A percentile compares a stretch with the other conserved stretches of the same genome.
Evolutionary conservation across 495 filamentous ascomycete genomes (phyloP).

Genomic region (Xanthoparmelia taractica): DNA sequence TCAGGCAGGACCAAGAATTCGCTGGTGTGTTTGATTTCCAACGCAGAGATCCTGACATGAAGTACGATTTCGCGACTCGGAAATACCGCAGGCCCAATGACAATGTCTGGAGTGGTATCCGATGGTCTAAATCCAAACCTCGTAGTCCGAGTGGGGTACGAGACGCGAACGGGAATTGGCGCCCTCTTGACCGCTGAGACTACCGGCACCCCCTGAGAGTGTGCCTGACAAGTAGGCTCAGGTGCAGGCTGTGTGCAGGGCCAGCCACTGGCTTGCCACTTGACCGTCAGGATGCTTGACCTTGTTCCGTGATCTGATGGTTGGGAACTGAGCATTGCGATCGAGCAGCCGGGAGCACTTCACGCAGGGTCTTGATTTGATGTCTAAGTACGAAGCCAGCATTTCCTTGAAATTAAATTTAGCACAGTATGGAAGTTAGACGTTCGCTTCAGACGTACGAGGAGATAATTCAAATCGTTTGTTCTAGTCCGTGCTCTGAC

Average conservation of each 20-base stretch:
- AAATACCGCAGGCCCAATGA: slow-evolving; percentile 10
- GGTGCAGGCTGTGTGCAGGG: slow-evolving; percentile 21
- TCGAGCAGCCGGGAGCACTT: slow-evolving; percentile 25
- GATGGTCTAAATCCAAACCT: neutral
- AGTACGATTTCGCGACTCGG: slow-evolving; percentile 18
- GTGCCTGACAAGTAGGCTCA: neutral
- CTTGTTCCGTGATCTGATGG: slow-evolving; percentile 16
- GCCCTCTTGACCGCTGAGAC: neutral
- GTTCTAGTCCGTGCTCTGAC: slow-evolving; percentile 12
- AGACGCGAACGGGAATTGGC: neutral
- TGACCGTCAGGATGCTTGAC: slow-evolving; percentile 11
- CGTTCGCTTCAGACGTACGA: slow-evolving; percentile 17
- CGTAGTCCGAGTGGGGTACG: neutral
- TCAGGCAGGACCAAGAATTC: neutral
- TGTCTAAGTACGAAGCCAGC: slow-evolving; percentile 25
- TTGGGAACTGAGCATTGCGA: slow-evolving; percentile 24
- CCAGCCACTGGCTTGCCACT: slow-evolving; percentile 17
- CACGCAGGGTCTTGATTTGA: slow-evolving; percentile 21
- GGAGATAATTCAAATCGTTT: slow-evolving; percentile 15
- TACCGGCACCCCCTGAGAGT: neutral
- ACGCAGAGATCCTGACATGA: neutral
- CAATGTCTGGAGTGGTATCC: slow-evolving; percentile 9
- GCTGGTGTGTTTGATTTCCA: neutral
- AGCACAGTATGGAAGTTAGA: slow-evolving; percentile 9
- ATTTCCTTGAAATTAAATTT: slow-evolving; percentile 21